Evolutionary conservation across 495 filamentous ascomycete genomes (phyloP), one percentile per base, ranked within the genome.

Genomic region (Xylaria nigripes): DNA sequence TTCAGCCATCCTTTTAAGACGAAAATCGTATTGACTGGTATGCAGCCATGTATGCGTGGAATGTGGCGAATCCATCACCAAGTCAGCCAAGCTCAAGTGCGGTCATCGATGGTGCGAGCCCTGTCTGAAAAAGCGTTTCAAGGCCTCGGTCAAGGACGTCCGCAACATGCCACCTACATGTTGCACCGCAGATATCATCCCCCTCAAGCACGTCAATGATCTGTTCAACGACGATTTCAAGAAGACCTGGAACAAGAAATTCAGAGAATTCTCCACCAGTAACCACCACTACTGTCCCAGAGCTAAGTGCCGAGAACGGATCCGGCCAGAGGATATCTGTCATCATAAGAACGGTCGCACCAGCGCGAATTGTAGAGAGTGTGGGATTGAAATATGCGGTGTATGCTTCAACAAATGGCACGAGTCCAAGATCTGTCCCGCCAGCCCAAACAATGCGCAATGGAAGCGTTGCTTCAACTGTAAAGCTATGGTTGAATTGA

Each of bases 381-480:
- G 89, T 69, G 77, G 76, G 57, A 89, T 78, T 7, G 85, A 85
- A 60, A 81, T 90, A n/a, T 94, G 89, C 63, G 72, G 73, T 41
- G 66, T 72, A 27, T 94, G 89, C 71, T 85, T 84, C 61, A 81
- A 77, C 23, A 83, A 76, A 62, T 88, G 86, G 79, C 89, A 94
- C 68, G 74, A 70, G 6, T 70, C 77, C 6, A 70, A 69, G 3
- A 81, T 84, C 34, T 94, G 89, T 61, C 86, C 86, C 16, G 76
- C 81, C 48, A 87, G 90, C 63, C 80, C 83, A 44, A 83, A 84
- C 51, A 79, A 81, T 15, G 75, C 79, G 48, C 76, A 75, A 21
- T 89, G 86, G 81, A 84, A 89, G 62, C 76, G 82, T 25, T 94
- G 89, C 61, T 84, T 81, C 67, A 83, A 76, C 57, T 93, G 89